Conservation (phyloP, 257 asterid genomes). For the Nemophila menziesii region DNA sequence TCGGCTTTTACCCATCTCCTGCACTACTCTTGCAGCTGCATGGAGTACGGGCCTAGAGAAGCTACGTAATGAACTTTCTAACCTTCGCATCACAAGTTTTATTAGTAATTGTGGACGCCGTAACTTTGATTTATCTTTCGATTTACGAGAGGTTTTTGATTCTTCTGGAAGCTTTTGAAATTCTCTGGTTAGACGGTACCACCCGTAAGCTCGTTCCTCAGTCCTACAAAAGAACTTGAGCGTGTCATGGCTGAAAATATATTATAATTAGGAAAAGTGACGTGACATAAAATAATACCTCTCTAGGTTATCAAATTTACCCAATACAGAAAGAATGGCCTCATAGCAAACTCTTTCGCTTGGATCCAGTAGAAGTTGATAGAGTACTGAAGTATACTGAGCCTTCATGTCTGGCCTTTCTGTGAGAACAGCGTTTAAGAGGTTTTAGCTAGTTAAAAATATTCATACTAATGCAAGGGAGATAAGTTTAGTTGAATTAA, state of each 20-base stretch:
- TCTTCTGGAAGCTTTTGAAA: slow-evolving; percentile 90
- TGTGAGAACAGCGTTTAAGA: slow-evolving; percentile 24
- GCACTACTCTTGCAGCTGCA: slow-evolving; percentile 96
- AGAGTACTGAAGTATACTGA: slow-evolving; percentile 74
- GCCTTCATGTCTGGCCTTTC: slow-evolving; percentile 84
- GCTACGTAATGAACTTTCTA: slow-evolving; percentile 96
- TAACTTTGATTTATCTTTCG: slow-evolving; percentile 74
- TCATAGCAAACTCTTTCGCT: slow-evolving; percentile 98
- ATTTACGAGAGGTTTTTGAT: slow-evolving; percentile 49
- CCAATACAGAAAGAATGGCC: slow-evolving; percentile 90
- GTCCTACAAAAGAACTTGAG: slow-evolving; percentile 31
- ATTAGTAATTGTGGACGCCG: slow-evolving; percentile 94
- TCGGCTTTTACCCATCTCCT: slow-evolving; percentile 98
- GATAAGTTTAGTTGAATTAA: background rate
- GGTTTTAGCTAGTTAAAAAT: slow-evolving; percentile 8
- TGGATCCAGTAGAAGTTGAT: slow-evolving; percentile 94
- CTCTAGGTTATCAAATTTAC: slow-evolving; percentile 82
- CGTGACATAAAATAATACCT: slow-evolving; percentile 34
- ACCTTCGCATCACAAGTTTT: slow-evolving; percentile 98
- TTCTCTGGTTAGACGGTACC: slow-evolving; percentile 93
- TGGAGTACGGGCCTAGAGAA: slow-evolving; percentile 95
- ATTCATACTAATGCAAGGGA: background rate
- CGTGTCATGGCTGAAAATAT: background rate
- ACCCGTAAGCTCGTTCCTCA: slow-evolving; percentile 98
- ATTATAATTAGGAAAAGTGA: background rate